These are phyloP conservation scores for Myxozyma geophila DNA, from an alignment of 805 yeast genomes.

Conservation along the genomic window DNA sequence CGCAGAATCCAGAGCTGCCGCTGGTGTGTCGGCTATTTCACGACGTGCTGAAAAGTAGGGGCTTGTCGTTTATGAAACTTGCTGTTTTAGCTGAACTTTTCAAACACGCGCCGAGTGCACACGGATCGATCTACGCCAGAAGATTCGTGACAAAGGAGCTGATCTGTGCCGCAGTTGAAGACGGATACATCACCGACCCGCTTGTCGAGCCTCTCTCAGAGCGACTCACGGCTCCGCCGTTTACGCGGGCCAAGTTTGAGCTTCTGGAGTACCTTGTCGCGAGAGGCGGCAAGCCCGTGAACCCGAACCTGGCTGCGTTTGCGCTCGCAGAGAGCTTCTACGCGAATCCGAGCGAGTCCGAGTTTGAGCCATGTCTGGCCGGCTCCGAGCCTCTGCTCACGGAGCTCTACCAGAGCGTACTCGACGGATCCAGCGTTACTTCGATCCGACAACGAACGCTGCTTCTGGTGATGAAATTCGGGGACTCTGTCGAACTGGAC, in stretches of 20 bases:
- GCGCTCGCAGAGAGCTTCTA: slow-evolving; percentile 20
- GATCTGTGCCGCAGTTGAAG: slow-evolving; percentile 1
- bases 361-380: neutral
- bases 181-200: slow-evolving; percentile 8
- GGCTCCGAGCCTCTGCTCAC: neutral
- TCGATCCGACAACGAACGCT: slow-evolving; percentile 9
- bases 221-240: slow-evolving; percentile 22
- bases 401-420: neutral
- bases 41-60: slow-evolving; percentile 4
- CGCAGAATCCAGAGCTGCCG: slow-evolving; percentile 17
- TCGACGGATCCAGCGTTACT: neutral
- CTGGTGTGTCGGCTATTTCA: slow-evolving; percentile 15
- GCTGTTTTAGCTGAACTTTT: slow-evolving; percentile 12
- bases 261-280: slow-evolving; percentile 22
- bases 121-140: slow-evolving; percentile 15
- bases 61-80: slow-evolving; percentile 7
- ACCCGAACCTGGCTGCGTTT: slow-evolving; percentile 15
- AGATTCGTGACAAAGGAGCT: slow-evolving; percentile 21
- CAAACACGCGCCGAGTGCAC: slow-evolving; percentile 7
- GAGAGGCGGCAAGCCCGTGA: slow-evolving; percentile 18
- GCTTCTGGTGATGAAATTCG: slow-evolving; percentile 6
- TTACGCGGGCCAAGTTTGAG: slow-evolving; percentile 13
- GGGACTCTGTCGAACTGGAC: slow-evolving; percentile 11
- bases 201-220: slow-evolving; percentile 2
- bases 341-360: slow-evolving; percentile 10